These are phyloP conservation scores for Colletotrichum tofieldiae DNA, from an alignment of 2,329 filamentous ascomycete genomes.

Conservation along the genomic window DNA sequence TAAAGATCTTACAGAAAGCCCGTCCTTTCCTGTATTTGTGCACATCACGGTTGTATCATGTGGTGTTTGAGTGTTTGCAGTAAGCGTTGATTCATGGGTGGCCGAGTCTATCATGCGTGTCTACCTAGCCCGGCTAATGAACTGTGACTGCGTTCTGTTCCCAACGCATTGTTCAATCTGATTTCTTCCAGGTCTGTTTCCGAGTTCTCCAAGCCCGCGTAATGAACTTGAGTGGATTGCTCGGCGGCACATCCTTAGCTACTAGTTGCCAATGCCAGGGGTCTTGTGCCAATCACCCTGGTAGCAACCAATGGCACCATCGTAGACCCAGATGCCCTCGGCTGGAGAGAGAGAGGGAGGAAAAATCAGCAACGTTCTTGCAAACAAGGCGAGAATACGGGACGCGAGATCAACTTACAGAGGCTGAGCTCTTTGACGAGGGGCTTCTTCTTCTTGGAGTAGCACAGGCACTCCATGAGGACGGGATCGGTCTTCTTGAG, in stretches of 20 bases:
- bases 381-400: too few species aligned
- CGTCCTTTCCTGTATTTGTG: background rate
- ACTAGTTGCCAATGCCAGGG: background rate
- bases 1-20: too few species aligned
- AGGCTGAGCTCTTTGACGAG: constrained; percentile 5
- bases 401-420: constrained; percentile 1
- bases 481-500: background rate
- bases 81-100: background rate
- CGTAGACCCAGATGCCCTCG: constrained; percentile 27
- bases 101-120: background rate
- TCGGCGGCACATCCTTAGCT: background rate
- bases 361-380: background rate
- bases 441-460: background rate
- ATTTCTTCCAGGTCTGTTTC: too few species aligned
- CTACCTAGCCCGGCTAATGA: background rate
- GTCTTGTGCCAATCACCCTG: background rate
- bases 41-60: background rate
- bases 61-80: background rate
- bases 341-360: background rate
- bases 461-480: constrained; percentile 14
- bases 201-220: too few species aligned
- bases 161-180: background rate
- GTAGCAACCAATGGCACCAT: constrained; percentile 24
- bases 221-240: too few species aligned
- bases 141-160: too few species aligned